Evolutionary conservation across 495 filamentous ascomycete species (phyloP), one percentile per base, ranked within the genome.

Genomic region (Trichocladium antarcticum): DNA sequence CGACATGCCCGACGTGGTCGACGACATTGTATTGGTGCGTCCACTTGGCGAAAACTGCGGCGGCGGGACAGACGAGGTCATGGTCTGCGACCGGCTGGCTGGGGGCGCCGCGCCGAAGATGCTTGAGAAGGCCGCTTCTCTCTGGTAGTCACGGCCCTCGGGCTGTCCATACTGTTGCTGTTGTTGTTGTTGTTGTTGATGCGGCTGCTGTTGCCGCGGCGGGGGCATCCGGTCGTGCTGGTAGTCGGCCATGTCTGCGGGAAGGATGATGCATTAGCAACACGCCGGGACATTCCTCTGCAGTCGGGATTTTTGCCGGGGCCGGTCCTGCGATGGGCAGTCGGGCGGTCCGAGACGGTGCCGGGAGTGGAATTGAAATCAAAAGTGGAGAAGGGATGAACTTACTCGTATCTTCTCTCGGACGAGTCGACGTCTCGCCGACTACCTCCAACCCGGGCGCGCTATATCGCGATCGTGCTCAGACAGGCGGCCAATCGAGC

Each of bases 51-150:
- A 51, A 54, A 63, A 59, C 37, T 60, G 55, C 37, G 68, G 66
- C 27, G 68, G 65, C 42, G 75, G 75, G 8, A 55, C 49, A 50
- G 85, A 77, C 17, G 84, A 85, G 46, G 77, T 85, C 84, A 89
- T 88, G 5, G 85, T 89, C 50, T 88, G 87, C 38, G 88, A 89
- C 54, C 87, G 81, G 44, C 92, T 90, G 38, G 85, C 85, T 32
- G 85, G 87, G 40, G 85, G 87, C 42, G 85, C 78, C 59, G 81
- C 80, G 53, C 92, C 92, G 60, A 99, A 99, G 57, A 99, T 99
- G 68, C 89, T 87, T 47, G 85, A 86, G 67, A 93, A 98, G 29
- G 89, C 92, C 58, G 86, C 88, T 76, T 98, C 90, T 68, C 92
- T 81, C 67, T 93, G 86, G 58, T 77, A 74, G 61, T 78, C 77